A percentile compares a stretch with the other conserved stretches of the same genome.
Conservation (phyloP, 1,284 basidiomycete species). For the Tylopilus sp. region DNA sequence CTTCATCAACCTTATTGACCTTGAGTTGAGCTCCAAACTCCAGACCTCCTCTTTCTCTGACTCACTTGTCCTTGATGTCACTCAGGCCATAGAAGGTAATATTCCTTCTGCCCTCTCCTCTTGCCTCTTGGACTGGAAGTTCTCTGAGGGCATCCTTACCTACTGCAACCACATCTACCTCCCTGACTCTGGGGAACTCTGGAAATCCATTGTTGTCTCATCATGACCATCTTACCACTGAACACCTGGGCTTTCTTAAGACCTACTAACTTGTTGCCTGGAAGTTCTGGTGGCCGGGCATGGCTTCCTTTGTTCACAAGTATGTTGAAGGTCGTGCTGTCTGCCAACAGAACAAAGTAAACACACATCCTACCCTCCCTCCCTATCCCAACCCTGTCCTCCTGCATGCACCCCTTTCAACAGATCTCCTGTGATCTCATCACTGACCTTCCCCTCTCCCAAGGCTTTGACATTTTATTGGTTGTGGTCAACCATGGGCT, state of each 20-base stretch:
- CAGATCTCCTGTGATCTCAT: neutral
- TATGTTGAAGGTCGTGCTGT: neutral
- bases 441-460: neutral
- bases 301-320: neutral
- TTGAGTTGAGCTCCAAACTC: too few relatives aligned
- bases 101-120: neutral
- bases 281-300: neutral
- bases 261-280: too few relatives aligned
- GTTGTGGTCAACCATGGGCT: neutral
- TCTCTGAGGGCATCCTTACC: neutral
- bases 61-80: too few relatives aligned
- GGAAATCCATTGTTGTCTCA: too few relatives aligned
- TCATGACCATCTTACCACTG: too few relatives aligned
- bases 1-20: too few relatives aligned
- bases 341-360: neutral
- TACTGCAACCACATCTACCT: neutral
- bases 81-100: too few relatives aligned
- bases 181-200: neutral
- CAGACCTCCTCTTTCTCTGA: too few relatives aligned
- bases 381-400: neutral
- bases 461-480: neutral
- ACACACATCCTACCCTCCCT: neutral
- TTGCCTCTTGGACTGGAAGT: neutral
- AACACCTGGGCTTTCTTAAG: too few relatives aligned
- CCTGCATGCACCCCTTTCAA: neutral